A percentile compares a stretch with the other conserved stretches of the same genome.
These are phyloP conservation scores for Microdochium trichocladiopsis DNA, from an alignment of 2,329 filamentous ascomycete genomes.

Conservation along the genomic window DNA sequence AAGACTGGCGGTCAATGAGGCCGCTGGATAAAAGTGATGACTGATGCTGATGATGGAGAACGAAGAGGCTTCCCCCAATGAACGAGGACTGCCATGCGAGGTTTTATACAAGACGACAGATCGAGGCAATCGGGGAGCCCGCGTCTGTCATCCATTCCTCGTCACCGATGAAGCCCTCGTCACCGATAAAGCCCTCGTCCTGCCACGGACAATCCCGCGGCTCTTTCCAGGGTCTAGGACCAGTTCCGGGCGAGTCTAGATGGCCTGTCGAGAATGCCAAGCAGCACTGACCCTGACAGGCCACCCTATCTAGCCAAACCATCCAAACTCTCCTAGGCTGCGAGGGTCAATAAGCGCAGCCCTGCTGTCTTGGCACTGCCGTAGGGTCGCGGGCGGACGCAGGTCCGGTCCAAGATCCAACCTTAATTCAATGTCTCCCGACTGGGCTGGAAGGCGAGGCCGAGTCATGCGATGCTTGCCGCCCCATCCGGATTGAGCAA, in stretches of 20 bases:
- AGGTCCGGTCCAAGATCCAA: too few species aligned
- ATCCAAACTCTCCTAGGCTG: background rate
- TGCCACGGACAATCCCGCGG: too few species aligned
- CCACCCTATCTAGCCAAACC: background rate
- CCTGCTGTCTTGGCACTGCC: background rate
- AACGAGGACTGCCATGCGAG: background rate
- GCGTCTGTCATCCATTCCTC: background rate
- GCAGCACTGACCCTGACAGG: background rate
- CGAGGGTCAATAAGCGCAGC: background rate
- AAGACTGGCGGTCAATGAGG: background rate
- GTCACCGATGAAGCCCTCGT: background rate
- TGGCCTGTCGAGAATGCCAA: background rate
- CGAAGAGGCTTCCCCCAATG: background rate
- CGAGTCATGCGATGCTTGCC: too few species aligned
- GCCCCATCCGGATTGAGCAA: too few species aligned
- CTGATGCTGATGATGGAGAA: background rate
- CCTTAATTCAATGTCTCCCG: too few species aligned
- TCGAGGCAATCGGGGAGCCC: background rate
- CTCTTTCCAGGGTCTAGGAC: background rate
- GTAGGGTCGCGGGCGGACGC: too few species aligned
- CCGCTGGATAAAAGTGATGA: background rate
- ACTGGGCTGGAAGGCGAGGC: too few species aligned
- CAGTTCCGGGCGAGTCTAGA: background rate
- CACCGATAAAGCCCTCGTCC: too few species aligned
- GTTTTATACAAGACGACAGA: background rate